These are phyloP conservation scores for Telopea speciosissima DNA, from an alignment of 177 flowering plant species.

Conservation along the genomic window DNA sequence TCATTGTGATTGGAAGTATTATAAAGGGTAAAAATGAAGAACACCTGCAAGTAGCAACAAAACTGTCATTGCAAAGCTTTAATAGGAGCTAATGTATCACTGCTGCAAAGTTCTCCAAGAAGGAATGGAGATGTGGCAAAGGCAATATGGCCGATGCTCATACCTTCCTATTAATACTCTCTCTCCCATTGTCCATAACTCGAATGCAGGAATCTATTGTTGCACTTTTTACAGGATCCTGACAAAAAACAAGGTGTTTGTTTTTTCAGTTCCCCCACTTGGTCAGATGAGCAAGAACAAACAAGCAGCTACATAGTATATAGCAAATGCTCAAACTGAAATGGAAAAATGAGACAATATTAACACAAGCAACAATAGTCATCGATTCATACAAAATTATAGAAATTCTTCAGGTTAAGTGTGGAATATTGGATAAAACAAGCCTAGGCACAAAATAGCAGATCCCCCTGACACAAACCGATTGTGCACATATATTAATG, in stretches of 20 bases:
- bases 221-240: conserved; percentile 79
- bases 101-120: not conserved
- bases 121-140: not conserved
- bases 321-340: too few relatives aligned
- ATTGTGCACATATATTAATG: not conserved
- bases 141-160: conserved; percentile 1
- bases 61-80: conserved; percentile 1
- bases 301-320: not conserved
- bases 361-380: not conserved
- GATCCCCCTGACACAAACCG: not conserved
- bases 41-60: conserved; percentile 43
- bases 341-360: not conserved
- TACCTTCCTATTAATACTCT: conserved; percentile 68
- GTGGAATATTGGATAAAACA: not conserved
- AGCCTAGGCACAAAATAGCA: not conserved
- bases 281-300: not conserved
- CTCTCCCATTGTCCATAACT: conserved; percentile 80
- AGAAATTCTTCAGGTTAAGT: not conserved
- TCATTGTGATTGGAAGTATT: conserved; percentile 62
- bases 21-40: conserved; percentile 74
- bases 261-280: not conserved
- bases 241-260: conserved; percentile 10
- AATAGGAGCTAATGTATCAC: not conserved
- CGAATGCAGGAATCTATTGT: conserved; percentile 67
- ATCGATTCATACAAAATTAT: not conserved